Evolutionary conservation across 75 land plant species (phyloP).

Genomic region (Gnetum montanum): DNA sequence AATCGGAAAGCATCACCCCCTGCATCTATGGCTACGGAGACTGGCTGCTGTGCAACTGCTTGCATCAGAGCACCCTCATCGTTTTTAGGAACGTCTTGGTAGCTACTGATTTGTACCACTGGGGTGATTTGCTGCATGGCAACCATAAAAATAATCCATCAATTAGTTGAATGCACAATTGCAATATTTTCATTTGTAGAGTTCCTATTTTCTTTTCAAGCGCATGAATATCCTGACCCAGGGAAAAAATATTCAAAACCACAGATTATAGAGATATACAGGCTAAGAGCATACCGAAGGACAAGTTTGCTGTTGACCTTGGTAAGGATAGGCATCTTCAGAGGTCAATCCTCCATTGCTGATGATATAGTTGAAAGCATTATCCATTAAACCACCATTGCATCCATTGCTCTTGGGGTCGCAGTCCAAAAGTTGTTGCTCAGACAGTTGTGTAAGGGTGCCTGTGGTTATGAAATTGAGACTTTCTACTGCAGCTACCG

Average conservation of each 20-base stretch:
- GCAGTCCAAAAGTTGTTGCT: conserved; percentile 41
- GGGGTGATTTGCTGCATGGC: conserved; percentile 40
- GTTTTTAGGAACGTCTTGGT: conserved; percentile 28
- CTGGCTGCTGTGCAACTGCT: conserved; percentile 36
- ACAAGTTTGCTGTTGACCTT: too few relatives aligned
- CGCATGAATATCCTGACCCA: too few relatives aligned
- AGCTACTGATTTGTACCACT: conserved; percentile 43
- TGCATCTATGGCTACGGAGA: conserved; percentile 51
- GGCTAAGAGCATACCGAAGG: too few relatives aligned
- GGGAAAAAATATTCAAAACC: too few relatives aligned
- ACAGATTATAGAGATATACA: too few relatives aligned
- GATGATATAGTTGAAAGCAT: conserved; percentile 33
- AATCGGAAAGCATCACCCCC: conserved; percentile 41
- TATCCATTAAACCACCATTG: conserved; percentile 39
- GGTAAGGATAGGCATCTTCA: conserved; percentile 48
- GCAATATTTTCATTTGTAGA: too few relatives aligned
- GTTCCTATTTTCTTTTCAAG: too few relatives aligned
- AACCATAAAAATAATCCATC: too few relatives aligned
- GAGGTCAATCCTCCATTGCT: conserved; percentile 41
- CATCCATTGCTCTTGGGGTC: conserved; percentile 26
- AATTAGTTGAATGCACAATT: too few relatives aligned
- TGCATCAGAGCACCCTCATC: conserved; percentile 37
- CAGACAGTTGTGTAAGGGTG: conserved; percentile 23
- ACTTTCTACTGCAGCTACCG: conserved; percentile 21
- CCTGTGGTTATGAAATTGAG: conserved; percentile 24